Base-by-base conservation (phyloP, 2,329 filamentous ascomycete genomes). In the Hypoxylon sp. region DNA sequence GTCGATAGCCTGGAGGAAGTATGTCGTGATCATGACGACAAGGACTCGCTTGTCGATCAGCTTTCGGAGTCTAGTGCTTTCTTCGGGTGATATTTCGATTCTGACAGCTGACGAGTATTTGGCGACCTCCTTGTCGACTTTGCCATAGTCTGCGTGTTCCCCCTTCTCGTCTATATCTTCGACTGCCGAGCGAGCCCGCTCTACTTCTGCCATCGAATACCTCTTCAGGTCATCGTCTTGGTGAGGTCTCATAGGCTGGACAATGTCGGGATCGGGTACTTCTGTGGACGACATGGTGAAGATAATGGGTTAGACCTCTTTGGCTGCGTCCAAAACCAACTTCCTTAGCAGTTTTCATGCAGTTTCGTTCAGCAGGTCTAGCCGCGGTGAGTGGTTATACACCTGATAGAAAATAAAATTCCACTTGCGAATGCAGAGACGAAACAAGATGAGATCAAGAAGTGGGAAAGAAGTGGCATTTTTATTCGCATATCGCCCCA, bases 1-100 rank as follows among this genome's bases (percentile, higher is more conserved):
- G 78, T 92, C 90, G 50, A 92, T 83, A 50, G 88, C 86, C 75
- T 92, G 91, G 22, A 93, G 80, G 75, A 94, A 92, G 79, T 94
- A 93, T 0, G 91, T 92, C 52, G 86, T 78, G 63, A 94, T 85
- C 91, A 94, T 94, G 77, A 94, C 83, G 1, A 85, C 80, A 47
- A 94, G 81, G 2, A 94, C 86, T 33, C 91, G 86, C 68, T 83
- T 85, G 78, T 94, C 90, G 71, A 94, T 92, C 81, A 89, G 82
- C 57, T 79, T 84, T 69, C 87, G 88, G 58, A 94, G 83, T 31
- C 90, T 82, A 42, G 80, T 83, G 78, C 88, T 90, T 59, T 91
- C 88, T 64, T 86, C 88, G 1, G 84, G 80, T 3, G 85, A 83
- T 74, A 94, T 88, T 1, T 86, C 80, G 54, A 92, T 81, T 5